Evolutionary conservation across 768 basidiomycete species (phyloP), one percentile per base, ranked within the genome.

Genomic region (Auriscalpium microsporum): DNA sequence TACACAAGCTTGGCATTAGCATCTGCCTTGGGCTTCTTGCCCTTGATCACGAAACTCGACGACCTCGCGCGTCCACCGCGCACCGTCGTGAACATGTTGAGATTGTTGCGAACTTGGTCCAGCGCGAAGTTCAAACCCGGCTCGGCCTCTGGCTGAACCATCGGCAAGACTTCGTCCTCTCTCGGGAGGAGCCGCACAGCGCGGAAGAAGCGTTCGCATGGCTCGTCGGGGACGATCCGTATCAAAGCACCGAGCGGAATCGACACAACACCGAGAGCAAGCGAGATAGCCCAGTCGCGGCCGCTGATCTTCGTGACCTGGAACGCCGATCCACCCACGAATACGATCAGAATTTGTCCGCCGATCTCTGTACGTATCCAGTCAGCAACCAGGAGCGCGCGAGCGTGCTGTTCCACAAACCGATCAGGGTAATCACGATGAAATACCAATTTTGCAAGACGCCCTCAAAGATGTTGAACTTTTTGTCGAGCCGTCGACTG

Each of bases 311-410:
- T 76, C 0, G 82, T 85, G 9, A 97, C 95, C 64, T 89, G 84
- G 77, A 99, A 98, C 0, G 94, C 94, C 3, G 88, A 79, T 37
- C 90, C 87, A 42, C 94, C 95, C 45, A 98, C 78, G 64, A 93
- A 91, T 52, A 97, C 88, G 55, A 98, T 94, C 58, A 93, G 58
- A 47, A 94, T 68, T 68, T 99, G 96, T 16, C 87, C 79, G 13
- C 74, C 88, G 62, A 95, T 78, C 80, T 98, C 94, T 94, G 68
- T 23, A 56, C 50, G 45, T 49, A 35, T 10, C 21, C 21, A 50
- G 23, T 58, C 28, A 58, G 21, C n/a, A 5, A 23, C 10, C 16
- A 49, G 44, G 57, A 58, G 52, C 35, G 10, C 50, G 11, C 16
- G 16, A 6, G 14, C 33, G 17, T 56, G 33, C 17, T 28, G 16